Conservation (phyloP, 2,329 filamentous ascomycete genomes). For the Fusarium sp. region DNA sequence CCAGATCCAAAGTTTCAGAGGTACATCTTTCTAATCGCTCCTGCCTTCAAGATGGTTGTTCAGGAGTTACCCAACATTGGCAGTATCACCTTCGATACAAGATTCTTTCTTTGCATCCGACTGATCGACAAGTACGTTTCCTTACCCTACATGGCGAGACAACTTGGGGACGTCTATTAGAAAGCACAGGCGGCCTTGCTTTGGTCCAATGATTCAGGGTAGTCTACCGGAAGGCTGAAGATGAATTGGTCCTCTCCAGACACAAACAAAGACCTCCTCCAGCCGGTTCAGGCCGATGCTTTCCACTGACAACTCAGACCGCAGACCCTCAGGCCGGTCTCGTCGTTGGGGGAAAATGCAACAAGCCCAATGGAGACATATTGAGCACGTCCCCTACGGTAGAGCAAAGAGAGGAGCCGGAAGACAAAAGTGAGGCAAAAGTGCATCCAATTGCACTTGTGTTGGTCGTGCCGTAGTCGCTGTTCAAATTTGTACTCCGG, state of each 20-base stretch:
- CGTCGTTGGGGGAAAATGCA: background rate
- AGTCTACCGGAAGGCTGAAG: background rate
- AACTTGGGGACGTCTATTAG: background rate
- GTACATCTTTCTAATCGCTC: background rate
- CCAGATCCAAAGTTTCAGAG: background rate
- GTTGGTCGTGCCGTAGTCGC: background rate
- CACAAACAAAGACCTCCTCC: background rate
- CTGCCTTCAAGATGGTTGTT: background rate
- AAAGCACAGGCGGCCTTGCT: background rate
- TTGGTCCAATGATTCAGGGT: background rate
- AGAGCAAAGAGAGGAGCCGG: background rate
- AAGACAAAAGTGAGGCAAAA: constrained; percentile 6
- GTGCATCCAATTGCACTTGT: background rate
- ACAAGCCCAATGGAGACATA: background rate
- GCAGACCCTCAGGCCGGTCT: constrained; percentile 9
- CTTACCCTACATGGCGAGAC: background rate
- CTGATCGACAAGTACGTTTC: background rate
- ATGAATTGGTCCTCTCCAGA: background rate
- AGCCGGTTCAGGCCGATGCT: constrained; percentile 8
- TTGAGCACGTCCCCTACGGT: background rate
- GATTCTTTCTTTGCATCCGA: background rate
- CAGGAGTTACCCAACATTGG: background rate
- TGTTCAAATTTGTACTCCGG: constrained; percentile 3
- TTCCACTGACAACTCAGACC: constrained; percentile 5
- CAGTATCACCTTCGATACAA: background rate